These are phyloP conservation scores for Hevea brasiliensis DNA, from an alignment of 345 rosid genomes.

Conservation along the genomic window DNA sequence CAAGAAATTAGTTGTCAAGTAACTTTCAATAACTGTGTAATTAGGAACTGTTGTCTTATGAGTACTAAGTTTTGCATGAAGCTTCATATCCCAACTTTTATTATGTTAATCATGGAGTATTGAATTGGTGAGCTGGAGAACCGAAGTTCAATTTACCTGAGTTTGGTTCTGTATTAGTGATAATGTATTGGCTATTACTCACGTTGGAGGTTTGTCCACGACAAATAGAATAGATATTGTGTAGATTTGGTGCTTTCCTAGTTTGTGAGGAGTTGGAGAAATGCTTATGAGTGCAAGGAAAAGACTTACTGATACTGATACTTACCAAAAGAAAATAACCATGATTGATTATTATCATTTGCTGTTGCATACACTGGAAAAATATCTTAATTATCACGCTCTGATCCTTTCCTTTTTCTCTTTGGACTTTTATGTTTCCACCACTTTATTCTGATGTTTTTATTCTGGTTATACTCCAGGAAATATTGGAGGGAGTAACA, in stretches of 20 bases:
- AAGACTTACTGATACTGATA: background rate
- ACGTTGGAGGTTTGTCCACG: too few relatives aligned
- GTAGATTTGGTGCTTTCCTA: background rate
- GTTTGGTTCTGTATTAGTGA: background rate
- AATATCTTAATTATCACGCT: background rate
- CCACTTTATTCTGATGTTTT: background rate
- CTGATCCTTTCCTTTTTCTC: background rate
- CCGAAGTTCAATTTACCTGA: background rate
- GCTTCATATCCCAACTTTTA: background rate
- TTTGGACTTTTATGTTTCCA: background rate
- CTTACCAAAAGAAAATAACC: background rate
- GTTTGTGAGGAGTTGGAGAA: background rate
- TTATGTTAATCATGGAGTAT: background rate
- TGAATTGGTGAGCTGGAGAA: background rate
- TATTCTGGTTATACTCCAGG: slow-evolving; percentile 40
- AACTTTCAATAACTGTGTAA: background rate
- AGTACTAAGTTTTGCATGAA: background rate
- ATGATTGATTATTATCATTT: background rate
- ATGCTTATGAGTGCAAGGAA: background rate
- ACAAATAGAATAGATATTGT: background rate
- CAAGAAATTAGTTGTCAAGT: too few relatives aligned
- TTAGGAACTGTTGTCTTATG: background rate
- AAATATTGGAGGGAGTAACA: slow-evolving; percentile 86
- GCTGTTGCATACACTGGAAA: background rate
- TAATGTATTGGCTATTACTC: too few relatives aligned